Evolutionary conservation across 106 monocot genomes (phyloP), one percentile per base, ranked within the genome.

Genomic region (Triglochin maritima): DNA sequence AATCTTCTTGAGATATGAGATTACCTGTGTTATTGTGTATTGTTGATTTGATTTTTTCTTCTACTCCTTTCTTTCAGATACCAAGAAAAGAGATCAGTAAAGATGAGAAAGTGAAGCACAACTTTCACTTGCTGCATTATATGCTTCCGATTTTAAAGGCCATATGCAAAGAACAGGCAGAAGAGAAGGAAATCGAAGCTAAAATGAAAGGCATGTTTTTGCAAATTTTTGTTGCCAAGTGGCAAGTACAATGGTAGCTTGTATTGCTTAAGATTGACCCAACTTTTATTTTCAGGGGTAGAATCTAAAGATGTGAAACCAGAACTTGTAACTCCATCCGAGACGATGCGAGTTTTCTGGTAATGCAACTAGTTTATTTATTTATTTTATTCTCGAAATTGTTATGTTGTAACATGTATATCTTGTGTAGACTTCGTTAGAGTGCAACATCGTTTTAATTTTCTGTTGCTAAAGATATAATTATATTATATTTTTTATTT

Each of bases 111-210:
- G 14, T 68, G 3, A 8, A 43, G 17, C 76, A 70, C 12, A 6
- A 47, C 50, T 64, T 54, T 70, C 64, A 64, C 44, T 6, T 70
- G 56, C 5, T 77, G 65, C 56, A 62, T 44, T 17, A 42, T 46
- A n/a, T 57, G 16, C 69, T 77, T 15, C 70, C 76, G 17, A 11
- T 56, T 13, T 51, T 77, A 9, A 69, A 70, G 63, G 44, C 11
- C 15, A 56, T 77, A 13, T 42, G 55, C 43, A 11, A 57, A 29
- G 76, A 77, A 44, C 76, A 77, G 47, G 50, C 17, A 13, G 56
- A 45, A 63, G 76, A 77, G 57, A 49, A 43, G 3, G 70, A 64
- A 51, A 56, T 70, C 5, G 76, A 77, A 47, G 69, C 70, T 9
- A 64, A 41, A 13, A 77, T 64, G 5, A 8, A 62, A 57, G 76